Evolutionary conservation across 2,329 filamentous ascomycete genomes (phyloP), one percentile per base, ranked within the genome.

Genomic region (Cladophialophora chaetospira): DNA sequence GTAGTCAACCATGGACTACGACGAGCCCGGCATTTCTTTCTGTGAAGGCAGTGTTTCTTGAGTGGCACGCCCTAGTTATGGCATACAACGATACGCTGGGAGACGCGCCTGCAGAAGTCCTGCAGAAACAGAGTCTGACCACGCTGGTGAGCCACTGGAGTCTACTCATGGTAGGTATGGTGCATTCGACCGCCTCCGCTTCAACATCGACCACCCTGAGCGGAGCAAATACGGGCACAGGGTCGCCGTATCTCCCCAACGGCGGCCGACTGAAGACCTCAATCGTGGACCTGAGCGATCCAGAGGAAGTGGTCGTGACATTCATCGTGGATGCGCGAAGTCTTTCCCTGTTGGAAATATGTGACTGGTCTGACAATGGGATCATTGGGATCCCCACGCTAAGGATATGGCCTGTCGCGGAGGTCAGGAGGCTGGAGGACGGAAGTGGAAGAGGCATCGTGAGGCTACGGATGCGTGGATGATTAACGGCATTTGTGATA

Each of bases 121-220:
- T 29, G 25, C 25, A 13, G 35, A 40, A 15, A 29, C 48, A 21
- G 8, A 25, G 17, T 25, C n/a, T 52, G 19, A 38, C 43, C 13
- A 43, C 13, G 2, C 25, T 52, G 48, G 48, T 42, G 10, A 29
- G 21, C 19, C 35, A 44, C 19, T 52, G 36, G 48, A 38, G 48
- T 26, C 26, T 29, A 19, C 36, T 42, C 21, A 43, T 52, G 48
- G 35, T 43, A 26, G 31, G 9, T 9, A 38, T 52, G 35, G 23
- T 52, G 11, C 48, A 52, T 29, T 42, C 48, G 15, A 47, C 26
- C 15, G 9, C 44, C n/a, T 17, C 44, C 1, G 9, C 44, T n/a
- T n/a, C 44, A 5, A 28, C 44, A 9, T n/a, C 44, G 5, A 6
- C 23, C 9, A 29, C 28, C 19, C 17, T 17, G 26, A 33, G 26